Evolutionary conservation across 371 early-diverging fungal genomes (phyloP).

Genomic region (Rhizopus delemar): DNA sequence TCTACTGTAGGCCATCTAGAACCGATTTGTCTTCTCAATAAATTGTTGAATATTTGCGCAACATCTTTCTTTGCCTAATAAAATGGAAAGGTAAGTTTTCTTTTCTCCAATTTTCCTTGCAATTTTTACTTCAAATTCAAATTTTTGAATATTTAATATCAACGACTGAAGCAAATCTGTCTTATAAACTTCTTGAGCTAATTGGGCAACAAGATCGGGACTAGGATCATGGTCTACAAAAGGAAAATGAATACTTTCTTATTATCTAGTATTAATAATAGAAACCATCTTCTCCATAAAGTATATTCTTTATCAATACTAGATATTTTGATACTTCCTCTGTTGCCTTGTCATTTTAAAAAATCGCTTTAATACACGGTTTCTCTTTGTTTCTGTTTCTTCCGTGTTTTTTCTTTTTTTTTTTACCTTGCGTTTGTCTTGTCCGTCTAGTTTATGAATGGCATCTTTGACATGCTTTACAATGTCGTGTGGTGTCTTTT

Average conservation of each 20-base stretch:
- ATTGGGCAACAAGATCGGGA: conserved; percentile 91
- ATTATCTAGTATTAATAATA: too few species aligned
- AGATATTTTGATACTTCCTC: conserved; percentile 96
- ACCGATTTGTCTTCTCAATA: conserved; percentile 93
- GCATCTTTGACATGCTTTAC: conserved; percentile 86
- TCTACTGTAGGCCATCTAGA: conserved; percentile 95
- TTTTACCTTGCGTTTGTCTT: conserved; percentile 66
- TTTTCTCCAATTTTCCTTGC: background rate
- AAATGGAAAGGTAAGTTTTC: background rate
- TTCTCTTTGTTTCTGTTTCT: background rate
- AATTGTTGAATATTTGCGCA: conserved; percentile 93
- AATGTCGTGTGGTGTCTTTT: conserved; percentile 89
- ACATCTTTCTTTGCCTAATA: conserved; percentile 93
- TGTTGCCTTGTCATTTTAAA: conserved; percentile 65
- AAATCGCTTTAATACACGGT: too few species aligned
- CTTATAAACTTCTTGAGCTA: conserved; percentile 93
- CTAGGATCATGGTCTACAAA: conserved; percentile 80
- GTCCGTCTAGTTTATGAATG: conserved; percentile 68
- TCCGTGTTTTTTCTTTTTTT: background rate
- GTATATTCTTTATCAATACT: conserved; percentile 85
- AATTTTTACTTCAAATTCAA: conserved; percentile 88
- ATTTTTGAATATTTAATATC: conserved; percentile 80
- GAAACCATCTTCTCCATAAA: conserved; percentile 87
- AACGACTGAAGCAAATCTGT: conserved; percentile 85
- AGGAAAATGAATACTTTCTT: too few species aligned